Evolutionary conservation across 2,329 filamentous ascomycete species (phyloP), one percentile per base, ranked within the genome.

Genomic region (Calonectria naviculata): DNA sequence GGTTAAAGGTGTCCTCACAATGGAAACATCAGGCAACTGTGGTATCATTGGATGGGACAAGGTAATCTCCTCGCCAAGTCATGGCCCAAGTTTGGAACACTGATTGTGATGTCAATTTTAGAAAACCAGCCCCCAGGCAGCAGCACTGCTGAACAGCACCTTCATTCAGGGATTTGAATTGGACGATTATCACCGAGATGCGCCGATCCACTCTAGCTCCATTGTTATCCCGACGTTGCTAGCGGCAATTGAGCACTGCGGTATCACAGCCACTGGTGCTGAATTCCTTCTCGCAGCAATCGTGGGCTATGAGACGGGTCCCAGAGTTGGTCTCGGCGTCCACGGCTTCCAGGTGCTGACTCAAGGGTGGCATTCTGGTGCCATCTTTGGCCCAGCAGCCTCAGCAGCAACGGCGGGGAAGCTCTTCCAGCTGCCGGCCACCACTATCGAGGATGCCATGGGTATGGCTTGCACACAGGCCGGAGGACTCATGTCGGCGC

Each of bases 321-420:
- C 52, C 17, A 31, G 52, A 21, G 36, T 58, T 36, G 52, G 52
- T 26, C 34, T 58, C 13, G 52, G 52, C 31, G 52, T 58, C 13
- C 52, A 58, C n/a, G 52, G 52, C 31, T 36, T 58, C 31, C 31
- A 58, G 52, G 52, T 58, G 10, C 52, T 58, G 13, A 38, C 52
- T 58, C 52, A 58, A 36, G 52, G 52, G 19, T 58, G 52, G 52
- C 52, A 58, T 26, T 58, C 52, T n/a, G 52, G 52, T 17, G 52
- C 52, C 31, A 58, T 58, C 52, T 58, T 58, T 34, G 52, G 52
- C 21, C 52, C 52, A 9, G 52, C 31, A 24, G 52, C 52, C 21
- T 38, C 52, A 21, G 52, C 34, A 13, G 52, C 52, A 2, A 36
- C 52, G 13, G 52, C 52, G 12, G 34, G 29, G 3, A 58, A 58